Conservation (phyloP, 2,329 filamentous ascomycete species). For the Dactylella cylindrospora region DNA sequence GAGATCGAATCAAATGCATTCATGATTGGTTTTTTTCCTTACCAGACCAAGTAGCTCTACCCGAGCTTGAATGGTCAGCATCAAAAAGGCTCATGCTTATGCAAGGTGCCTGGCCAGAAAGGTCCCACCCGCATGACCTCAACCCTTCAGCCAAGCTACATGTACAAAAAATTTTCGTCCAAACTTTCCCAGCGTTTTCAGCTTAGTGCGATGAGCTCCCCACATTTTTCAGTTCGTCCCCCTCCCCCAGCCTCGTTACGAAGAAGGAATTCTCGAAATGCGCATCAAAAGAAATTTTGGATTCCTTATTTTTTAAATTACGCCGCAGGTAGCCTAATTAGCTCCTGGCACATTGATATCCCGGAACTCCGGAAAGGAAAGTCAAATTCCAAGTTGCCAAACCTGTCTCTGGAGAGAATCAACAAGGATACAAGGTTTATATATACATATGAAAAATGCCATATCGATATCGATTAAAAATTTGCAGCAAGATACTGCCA, state of each 20-base stretch:
- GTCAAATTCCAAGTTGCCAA: constrained; percentile 1
- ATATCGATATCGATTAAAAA: constrained; percentile 7
- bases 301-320: too few relatives aligned
- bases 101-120: constrained; percentile 29
- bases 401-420: neutral
- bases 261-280: too few relatives aligned
- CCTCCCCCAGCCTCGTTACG: constrained; percentile 42
- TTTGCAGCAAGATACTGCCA: constrained; percentile 31
- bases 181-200: too few relatives aligned
- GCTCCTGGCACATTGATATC: too few relatives aligned
- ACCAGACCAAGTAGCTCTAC: constrained; percentile 28
- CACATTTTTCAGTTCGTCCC: too few relatives aligned
- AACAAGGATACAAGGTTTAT: constrained; percentile 14
- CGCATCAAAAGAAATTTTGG: neutral
- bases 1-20: too few relatives aligned
- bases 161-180: constrained; percentile 28
- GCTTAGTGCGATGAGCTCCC: constrained; percentile 45
- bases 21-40: too few relatives aligned
- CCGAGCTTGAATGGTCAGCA: too few relatives aligned
- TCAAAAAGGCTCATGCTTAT: constrained; percentile 9
- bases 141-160: too few relatives aligned
- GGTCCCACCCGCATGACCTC: too few relatives aligned
- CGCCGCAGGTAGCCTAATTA: too few relatives aligned
- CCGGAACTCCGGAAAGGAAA: constrained; percentile 19
- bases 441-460: constrained; percentile 1